phyloP scores from a whole-genome alignment of 2,329 filamentous ascomycete genomes.

The Botryotinia narcissicola region DNA sequence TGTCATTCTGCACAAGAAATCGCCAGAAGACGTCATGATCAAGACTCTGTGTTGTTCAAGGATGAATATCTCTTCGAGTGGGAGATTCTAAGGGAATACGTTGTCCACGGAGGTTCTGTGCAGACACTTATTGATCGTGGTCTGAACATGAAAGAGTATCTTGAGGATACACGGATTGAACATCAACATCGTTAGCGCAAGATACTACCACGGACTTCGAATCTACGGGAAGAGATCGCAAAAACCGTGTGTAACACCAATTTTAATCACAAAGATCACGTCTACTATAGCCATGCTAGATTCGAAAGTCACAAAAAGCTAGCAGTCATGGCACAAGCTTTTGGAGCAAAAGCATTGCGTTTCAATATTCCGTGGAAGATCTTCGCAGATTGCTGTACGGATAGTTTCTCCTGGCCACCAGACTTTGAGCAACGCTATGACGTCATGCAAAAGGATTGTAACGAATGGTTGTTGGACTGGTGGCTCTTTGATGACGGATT shows the following conservation, averaged over 20 bases:
- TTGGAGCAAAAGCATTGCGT: too few relatives aligned
- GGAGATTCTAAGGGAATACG: not conserved
- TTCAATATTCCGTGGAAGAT: too few relatives aligned
- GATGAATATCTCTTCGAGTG: not conserved
- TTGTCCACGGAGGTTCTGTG: not conserved
- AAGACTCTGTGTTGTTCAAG: not conserved
- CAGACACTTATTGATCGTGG: not conserved
- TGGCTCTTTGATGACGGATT: not conserved
- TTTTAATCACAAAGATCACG: fast-evolving
- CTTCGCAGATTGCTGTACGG: too few relatives aligned
- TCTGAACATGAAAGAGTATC: not conserved
- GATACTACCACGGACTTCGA: too few relatives aligned
- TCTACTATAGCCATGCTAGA: too few relatives aligned
- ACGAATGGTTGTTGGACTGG: not conserved
- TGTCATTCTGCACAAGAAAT: not conserved
- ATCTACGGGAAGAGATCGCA: too few relatives aligned
- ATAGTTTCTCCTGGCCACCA: not conserved
- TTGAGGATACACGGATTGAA: not conserved
- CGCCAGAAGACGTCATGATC: fast-evolving
- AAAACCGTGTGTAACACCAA: too few relatives aligned
- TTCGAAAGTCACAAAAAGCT: too few relatives aligned
- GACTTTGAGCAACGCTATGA: not conserved
- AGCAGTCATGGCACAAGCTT: too few relatives aligned
- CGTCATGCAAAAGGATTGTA: not conserved
- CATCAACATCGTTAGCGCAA: too few relatives aligned